These are phyloP conservation scores for Sarocladium kiliense DNA, from an alignment of 2,329 filamentous ascomycete species.

Conservation along the genomic window DNA sequence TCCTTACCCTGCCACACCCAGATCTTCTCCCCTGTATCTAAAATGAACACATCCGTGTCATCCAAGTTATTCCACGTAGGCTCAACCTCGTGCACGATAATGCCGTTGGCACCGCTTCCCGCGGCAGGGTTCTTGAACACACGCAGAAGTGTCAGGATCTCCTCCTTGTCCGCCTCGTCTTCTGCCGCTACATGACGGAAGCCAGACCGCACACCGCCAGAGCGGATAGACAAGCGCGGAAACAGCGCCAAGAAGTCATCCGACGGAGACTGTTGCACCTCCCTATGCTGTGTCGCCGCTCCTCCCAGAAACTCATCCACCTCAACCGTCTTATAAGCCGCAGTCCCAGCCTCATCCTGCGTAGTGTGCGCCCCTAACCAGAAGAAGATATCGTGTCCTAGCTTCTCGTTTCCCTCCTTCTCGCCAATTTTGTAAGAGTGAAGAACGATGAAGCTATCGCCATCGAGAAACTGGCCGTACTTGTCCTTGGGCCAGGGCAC, in stretches of 20 bases:
- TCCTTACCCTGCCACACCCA: slow-evolving; percentile 65
- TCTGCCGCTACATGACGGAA: slow-evolving; percentile 56
- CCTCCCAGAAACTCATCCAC: slow-evolving; percentile 62
- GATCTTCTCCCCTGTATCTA: slow-evolving; percentile 59
- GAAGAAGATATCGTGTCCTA: slow-evolving; percentile 64
- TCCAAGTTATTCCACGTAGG: slow-evolving; percentile 58
- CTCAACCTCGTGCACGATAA: slow-evolving; percentile 60
- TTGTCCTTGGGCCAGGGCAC: slow-evolving; percentile 53
- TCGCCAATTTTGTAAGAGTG: slow-evolving; percentile 50
- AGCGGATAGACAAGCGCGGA: slow-evolving; percentile 52
- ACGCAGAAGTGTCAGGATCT: slow-evolving; percentile 49
- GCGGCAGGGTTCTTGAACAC: slow-evolving; percentile 55
- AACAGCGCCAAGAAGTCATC: slow-evolving; percentile 57
- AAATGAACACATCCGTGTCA: slow-evolving; percentile 60
- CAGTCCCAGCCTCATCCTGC: slow-evolving; percentile 64
- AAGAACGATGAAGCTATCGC: slow-evolving; percentile 64
- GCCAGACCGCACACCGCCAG: slow-evolving; percentile 56
- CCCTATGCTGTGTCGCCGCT: slow-evolving; percentile 58
- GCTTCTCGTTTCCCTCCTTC: slow-evolving; percentile 34
- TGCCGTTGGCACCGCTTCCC: slow-evolving; percentile 29
- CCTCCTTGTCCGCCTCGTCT: slow-evolving; percentile 30
- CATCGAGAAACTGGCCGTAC: slow-evolving; percentile 59
- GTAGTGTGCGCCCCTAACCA: slow-evolving; percentile 62
- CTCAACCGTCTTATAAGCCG: slow-evolving; percentile 67
- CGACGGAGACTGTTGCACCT: slow-evolving; percentile 54